A percentile compares a stretch with the other conserved stretches of the same genome.
phyloP scores from a whole-genome alignment of 768 basidiomycete genomes.

The Daedaleopsis sinensis region DNA sequence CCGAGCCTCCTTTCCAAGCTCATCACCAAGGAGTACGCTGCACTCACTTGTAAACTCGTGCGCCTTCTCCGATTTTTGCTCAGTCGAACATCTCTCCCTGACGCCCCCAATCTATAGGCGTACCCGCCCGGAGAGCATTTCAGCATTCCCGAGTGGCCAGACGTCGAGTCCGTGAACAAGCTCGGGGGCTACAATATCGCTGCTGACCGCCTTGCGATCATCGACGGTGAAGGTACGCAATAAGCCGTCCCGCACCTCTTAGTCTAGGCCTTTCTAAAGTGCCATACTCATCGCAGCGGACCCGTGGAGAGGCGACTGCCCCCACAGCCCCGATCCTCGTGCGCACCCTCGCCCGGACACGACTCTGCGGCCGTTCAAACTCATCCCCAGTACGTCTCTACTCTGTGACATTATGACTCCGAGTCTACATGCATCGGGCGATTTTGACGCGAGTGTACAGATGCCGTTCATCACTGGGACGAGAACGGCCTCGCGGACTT shows the following conservation, averaged over 20 bases:
- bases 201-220: conserved; percentile 80
- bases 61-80: background rate
- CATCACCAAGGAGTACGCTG: conserved; percentile 65
- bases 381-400: conserved; percentile 70
- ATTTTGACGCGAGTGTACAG: background rate
- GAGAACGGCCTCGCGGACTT: conserved; percentile 74
- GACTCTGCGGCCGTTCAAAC: conserved; percentile 74
- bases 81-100: background rate
- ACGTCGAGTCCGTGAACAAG: conserved; percentile 78
- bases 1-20: conserved; percentile 80
- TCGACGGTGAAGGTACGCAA: conserved; percentile 74
- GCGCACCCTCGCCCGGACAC: conserved; percentile 74
- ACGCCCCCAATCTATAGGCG: conserved; percentile 44
- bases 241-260: background rate
- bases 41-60: conserved; percentile 68
- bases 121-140: conserved; percentile 79
- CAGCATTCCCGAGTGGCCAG: conserved; percentile 69
- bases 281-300: conserved; percentile 52
- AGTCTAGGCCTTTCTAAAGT: background rate
- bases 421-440: background rate
- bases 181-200: conserved; percentile 83
- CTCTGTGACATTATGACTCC: background rate
- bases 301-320: conserved; percentile 88
- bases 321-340: conserved; percentile 62
- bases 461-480: conserved; percentile 67